Percentiles rank a stretch among this genome's conserved stretches.
These are phyloP conservation scores for Crithidia brevicula DNA, from an alignment of 208 protist genomes.

Conservation along the genomic window DNA sequence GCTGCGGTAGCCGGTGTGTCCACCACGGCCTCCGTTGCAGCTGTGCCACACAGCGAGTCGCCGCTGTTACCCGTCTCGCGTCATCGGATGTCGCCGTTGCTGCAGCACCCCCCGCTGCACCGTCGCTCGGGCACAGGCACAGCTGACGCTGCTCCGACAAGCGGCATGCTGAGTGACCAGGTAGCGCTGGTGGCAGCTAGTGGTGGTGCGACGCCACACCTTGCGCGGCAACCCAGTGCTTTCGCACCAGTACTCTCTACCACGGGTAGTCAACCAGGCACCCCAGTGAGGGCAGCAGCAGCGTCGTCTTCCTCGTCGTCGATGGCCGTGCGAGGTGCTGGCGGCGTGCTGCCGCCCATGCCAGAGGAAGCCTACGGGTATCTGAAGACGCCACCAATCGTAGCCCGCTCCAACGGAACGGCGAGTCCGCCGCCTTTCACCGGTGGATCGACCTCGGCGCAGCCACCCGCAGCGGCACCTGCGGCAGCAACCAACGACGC, in stretches of 20 bases:
- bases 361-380: neutral
- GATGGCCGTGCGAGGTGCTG: neutral
- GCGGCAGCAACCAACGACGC: too few relatives aligned
- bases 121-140: neutral
- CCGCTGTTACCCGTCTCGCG: constrained; percentile 1
- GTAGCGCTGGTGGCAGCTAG: too few relatives aligned
- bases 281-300: neutral
- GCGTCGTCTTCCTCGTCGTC: neutral
- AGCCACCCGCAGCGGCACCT: neutral
- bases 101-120: neutral
- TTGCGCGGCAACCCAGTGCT: neutral
- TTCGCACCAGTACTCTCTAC: too few relatives aligned
- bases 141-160: too few relatives aligned
- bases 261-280: too few relatives aligned
- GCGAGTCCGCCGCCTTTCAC: constrained; percentile 9
- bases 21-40: neutral
- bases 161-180: too few relatives aligned
- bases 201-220: too few relatives aligned
- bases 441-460: constrained; percentile 2
- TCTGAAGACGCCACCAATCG: constrained; percentile 4
- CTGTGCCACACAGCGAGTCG: neutral
- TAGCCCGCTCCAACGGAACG: neutral
- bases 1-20: neutral
- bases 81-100: constrained; percentile 15
- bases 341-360: neutral